Percentiles rank a stretch among this genome's conserved stretches.
Conservation (phyloP, 140 eudicot species). For the Ambrosia hybrid region DNA sequence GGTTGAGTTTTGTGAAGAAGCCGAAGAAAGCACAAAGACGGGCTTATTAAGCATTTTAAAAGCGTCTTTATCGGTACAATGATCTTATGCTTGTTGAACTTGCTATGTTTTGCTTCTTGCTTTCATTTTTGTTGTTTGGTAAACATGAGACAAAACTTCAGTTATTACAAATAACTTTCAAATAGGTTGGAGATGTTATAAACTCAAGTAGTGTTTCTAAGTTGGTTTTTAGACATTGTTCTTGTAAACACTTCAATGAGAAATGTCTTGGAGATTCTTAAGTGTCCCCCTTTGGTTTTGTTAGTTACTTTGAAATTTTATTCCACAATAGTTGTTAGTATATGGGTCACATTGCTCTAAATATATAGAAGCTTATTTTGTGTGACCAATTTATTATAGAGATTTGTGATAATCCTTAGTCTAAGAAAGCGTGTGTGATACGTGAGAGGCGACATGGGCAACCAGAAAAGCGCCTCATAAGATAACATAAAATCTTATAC, state of each 20-base stretch:
- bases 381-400: too few relatives aligned
- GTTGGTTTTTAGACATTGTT: slow-evolving; percentile 23
- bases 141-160: slow-evolving; percentile 22
- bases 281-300: background rate
- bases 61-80: slow-evolving; percentile 19
- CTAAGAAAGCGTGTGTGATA: too few relatives aligned
- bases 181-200: slow-evolving; percentile 21
- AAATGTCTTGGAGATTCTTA: slow-evolving; percentile 7
- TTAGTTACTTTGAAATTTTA: background rate
- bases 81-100: slow-evolving; percentile 5
- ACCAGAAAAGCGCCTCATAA: too few relatives aligned
- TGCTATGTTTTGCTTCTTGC: slow-evolving; percentile 21
- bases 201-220: slow-evolving; percentile 13
- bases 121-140: slow-evolving; percentile 29
- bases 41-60: slow-evolving; percentile 40
- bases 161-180: slow-evolving; percentile 24
- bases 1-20: slow-evolving; percentile 87
- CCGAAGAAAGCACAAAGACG: slow-evolving; percentile 65
- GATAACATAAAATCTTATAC: too few relatives aligned
- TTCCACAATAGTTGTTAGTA: background rate
- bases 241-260: slow-evolving; percentile 6
- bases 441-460: too few relatives aligned
- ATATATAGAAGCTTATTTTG: too few relatives aligned
- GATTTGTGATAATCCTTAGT: too few relatives aligned
- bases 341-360: too few relatives aligned